Percentiles rank a stretch among this genome's conserved stretches.
phyloP scores from a whole-genome alignment of 1,284 basidiomycete genomes.

The Chondrostereum purpureum region DNA sequence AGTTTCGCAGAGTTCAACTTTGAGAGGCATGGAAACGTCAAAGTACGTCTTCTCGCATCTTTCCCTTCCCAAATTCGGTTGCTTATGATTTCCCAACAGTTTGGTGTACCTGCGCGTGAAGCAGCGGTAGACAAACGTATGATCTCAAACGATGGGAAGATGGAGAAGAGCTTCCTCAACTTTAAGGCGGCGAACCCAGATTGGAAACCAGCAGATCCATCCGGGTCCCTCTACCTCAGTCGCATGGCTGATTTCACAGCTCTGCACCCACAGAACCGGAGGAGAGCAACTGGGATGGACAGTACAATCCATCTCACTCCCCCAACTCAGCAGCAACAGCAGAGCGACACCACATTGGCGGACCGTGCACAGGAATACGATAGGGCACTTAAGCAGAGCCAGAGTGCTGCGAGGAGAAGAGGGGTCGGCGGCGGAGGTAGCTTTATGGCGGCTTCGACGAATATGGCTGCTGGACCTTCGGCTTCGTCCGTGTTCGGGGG shows the following conservation, averaged over 20 bases:
- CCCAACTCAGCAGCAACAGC: constrained; percentile 24
- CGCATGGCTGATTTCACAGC: constrained; percentile 69
- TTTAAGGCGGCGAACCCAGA: constrained; percentile 96
- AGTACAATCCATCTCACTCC: constrained; percentile 24
- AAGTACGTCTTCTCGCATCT: constrained; percentile 42
- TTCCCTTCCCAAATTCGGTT: constrained; percentile 5
- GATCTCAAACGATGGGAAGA: constrained; percentile 87
- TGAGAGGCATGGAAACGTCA: constrained; percentile 83
- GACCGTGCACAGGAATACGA: constrained; percentile 69
- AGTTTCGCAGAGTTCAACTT: constrained; percentile 99
- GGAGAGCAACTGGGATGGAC: constrained; percentile 25
- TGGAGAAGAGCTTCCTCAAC: constrained; percentile 96
- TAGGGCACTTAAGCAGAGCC: constrained; percentile 64
- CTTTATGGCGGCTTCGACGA: constrained; percentile 34
- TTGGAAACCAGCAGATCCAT: constrained; percentile 86
- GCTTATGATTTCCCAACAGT: constrained; percentile 44
- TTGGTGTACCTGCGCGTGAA: constrained; percentile 66
- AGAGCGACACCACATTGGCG: constrained; percentile 30
- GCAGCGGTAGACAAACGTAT: constrained; percentile 60
- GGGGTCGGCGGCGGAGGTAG: constrained; percentile 31
- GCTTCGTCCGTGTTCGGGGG: constrained; percentile 41
- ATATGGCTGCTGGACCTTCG: constrained; percentile 24
- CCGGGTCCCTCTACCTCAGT: constrained; percentile 79
- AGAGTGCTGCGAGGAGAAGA: constrained; percentile 47
- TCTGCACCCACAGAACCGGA: constrained; percentile 32